phyloP scores from a whole-genome alignment of 331 rosid species.

The Acacia pycnantha region DNA sequence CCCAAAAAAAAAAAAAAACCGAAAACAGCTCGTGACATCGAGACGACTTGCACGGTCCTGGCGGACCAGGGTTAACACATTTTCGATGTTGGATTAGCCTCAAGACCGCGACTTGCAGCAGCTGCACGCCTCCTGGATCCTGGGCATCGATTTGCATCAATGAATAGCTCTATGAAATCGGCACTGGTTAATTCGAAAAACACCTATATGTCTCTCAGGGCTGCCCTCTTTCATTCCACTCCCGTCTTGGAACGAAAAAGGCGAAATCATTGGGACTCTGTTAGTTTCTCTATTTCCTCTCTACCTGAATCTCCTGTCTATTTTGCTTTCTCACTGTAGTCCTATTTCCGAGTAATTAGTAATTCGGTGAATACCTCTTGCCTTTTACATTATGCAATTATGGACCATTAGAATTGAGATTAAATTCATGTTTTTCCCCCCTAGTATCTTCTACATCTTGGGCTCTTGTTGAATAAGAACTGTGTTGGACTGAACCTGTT shows the following conservation, averaged over 20 bases:
- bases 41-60: neutral
- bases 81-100: neutral
- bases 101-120: conserved; percentile 12
- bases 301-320: neutral
- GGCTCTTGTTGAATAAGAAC: neutral
- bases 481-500: neutral
- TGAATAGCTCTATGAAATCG: conserved; percentile 56
- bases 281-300: conserved; percentile 33
- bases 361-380: neutral
- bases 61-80: neutral
- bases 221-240: conserved; percentile 76
- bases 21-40: neutral
- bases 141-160: conserved; percentile 17
- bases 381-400: neutral
- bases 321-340: neutral
- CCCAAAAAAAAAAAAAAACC: neutral
- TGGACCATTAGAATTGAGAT: neutral
- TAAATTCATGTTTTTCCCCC: neutral
- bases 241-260: conserved; percentile 64
- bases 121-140: neutral
- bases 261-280: conserved; percentile 55
- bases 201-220: conserved; percentile 34
- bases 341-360: neutral
- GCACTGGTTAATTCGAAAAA: conserved; percentile 40
- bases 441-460: neutral